These are phyloP conservation scores for Plantago elongata DNA, from an alignment of 257 asterid genomes.

Conservation along the genomic window DNA sequence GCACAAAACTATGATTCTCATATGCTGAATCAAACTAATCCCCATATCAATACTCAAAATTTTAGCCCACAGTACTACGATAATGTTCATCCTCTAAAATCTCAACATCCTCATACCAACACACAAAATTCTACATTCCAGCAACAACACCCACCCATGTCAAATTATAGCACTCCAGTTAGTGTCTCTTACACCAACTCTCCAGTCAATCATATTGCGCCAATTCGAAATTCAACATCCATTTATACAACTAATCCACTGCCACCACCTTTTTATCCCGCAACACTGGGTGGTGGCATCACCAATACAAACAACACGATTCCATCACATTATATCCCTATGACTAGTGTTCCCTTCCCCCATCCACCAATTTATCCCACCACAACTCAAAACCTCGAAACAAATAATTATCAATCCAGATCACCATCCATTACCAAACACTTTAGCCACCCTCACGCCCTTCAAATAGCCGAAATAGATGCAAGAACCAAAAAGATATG, in stretches of 20 bases:
- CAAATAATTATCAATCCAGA: conserved; percentile 14
- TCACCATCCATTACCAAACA: conserved; percentile 37
- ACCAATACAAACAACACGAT: conserved; percentile 5
- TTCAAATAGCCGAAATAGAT: conserved; percentile 33
- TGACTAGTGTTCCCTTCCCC: neutral
- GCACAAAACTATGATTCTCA: conserved; percentile 9
- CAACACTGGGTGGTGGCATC: too few relatives aligned
- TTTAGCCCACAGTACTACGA: neutral
- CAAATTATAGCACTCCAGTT: too few relatives aligned
- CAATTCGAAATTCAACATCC: too few relatives aligned
- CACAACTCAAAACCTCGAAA: conserved; percentile 12
- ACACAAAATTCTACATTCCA: neutral
- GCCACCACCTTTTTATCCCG: neutral
- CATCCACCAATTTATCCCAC: neutral
- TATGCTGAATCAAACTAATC: conserved; percentile 14
- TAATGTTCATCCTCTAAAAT: too few relatives aligned
- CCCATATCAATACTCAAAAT: conserved; percentile 18
- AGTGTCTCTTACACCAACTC: too few relatives aligned
- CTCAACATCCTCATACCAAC: conserved; percentile 2
- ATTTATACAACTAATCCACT: too few relatives aligned
- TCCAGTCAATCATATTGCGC: too few relatives aligned
- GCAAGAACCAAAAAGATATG: conserved; percentile 31
- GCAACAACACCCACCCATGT: too few relatives aligned
- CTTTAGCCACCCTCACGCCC: conserved; percentile 57
- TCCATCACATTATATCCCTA: conserved; percentile 7